Evolutionary conservation across 2,329 filamentous ascomycete genomes (phyloP), one percentile per base, ranked within the genome.

Genomic region (Diaporthe ampelina): DNA sequence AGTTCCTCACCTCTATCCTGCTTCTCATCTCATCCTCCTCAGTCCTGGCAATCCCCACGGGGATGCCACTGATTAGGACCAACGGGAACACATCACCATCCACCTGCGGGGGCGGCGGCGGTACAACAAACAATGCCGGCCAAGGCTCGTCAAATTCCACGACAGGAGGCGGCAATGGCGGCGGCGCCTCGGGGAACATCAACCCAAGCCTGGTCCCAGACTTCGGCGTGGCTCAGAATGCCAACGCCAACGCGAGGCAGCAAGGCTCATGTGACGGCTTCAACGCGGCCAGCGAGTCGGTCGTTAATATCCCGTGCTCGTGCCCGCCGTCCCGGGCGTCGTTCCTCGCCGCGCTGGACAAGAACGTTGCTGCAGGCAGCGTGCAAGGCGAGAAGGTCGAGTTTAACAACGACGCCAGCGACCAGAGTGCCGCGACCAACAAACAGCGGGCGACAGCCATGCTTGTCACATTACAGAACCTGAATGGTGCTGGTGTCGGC

Each of bases 401-500:
- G 43, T 77, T 77, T 67, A 73, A 58, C 73, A 75, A 70, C 52
- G 72, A 77, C 57, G 69, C 67, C 19, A 40, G 57, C 35, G 76
- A 77, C 65, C 68, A 72, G 63, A 76, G 74, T 13, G 65, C 56
- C 19, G 68, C 52, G 24, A 73, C 76, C 15, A 74, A 75, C 65
- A 73, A 67, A 69, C 43, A 40, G 57, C 74, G 76, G 45, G 76
- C 75, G 26, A 76, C 72, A 24, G 56, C 74, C 8, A 57, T 71
- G 71, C 32, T 77, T 21, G 50, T 77, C 43, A 74, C 76, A 24
- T 67, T 77, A 65, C 76, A 77, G 67, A 77, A 74, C 57, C 65
- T 77, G 56, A 73, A 70, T 29, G 74, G 74, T 8, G 57, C 69
- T 9, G 76, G 76, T 15, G 71, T 74, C 26, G 76, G 76, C 11